Percentiles rank a stretch among this genome's conserved stretches.
Conservation (phyloP, 2,329 filamentous ascomycete genomes). For the Cordyceps cateniannulata region DNA sequence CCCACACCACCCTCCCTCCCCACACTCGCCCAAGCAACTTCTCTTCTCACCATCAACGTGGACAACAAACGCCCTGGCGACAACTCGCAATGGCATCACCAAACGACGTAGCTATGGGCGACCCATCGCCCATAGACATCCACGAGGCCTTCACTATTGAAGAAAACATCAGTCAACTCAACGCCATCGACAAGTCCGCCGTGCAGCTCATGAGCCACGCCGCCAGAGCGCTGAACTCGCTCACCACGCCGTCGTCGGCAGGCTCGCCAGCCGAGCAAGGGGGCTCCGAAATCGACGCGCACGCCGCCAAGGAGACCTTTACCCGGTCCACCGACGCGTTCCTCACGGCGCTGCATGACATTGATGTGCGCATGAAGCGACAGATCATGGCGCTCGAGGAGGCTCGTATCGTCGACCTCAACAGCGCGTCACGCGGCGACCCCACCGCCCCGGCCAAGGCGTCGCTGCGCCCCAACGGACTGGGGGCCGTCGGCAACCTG, state of each 20-base stretch:
- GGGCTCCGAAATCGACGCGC: slow-evolving; percentile 28
- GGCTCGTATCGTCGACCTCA: slow-evolving; percentile 61
- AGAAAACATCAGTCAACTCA: slow-evolving; percentile 75
- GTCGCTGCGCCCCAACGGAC: slow-evolving; percentile 47
- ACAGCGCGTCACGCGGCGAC: slow-evolving; percentile 25
- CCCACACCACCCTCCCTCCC: no score
- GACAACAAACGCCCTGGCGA: not conserved
- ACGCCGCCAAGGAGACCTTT: slow-evolving; percentile 50
- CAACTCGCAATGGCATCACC: slow-evolving; percentile 24
- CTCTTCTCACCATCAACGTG: not conserved
- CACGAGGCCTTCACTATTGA: slow-evolving; percentile 60
- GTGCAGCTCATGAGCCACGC: slow-evolving; percentile 37
- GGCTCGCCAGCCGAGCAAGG: slow-evolving; percentile 16
- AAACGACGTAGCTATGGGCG: slow-evolving; percentile 26
- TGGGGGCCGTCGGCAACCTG: slow-evolving; percentile 52
- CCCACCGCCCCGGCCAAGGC: slow-evolving; percentile 31
- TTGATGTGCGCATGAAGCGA: slow-evolving; percentile 62
- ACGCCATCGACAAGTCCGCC: slow-evolving; percentile 63
- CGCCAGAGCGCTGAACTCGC: slow-evolving; percentile 38
- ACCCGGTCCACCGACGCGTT: slow-evolving; percentile 59
- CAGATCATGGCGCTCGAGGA: slow-evolving; percentile 73
- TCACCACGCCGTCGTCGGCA: slow-evolving; percentile 29
- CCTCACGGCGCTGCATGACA: slow-evolving; percentile 63
- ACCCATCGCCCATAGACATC: slow-evolving; percentile 19
- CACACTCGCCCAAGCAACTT: no score